Percentiles rank a stretch among this genome's conserved stretches.
Conservation (phyloP, 2,329 filamentous ascomycete species). For the Colletotrichum gloeosporioides region DNA sequence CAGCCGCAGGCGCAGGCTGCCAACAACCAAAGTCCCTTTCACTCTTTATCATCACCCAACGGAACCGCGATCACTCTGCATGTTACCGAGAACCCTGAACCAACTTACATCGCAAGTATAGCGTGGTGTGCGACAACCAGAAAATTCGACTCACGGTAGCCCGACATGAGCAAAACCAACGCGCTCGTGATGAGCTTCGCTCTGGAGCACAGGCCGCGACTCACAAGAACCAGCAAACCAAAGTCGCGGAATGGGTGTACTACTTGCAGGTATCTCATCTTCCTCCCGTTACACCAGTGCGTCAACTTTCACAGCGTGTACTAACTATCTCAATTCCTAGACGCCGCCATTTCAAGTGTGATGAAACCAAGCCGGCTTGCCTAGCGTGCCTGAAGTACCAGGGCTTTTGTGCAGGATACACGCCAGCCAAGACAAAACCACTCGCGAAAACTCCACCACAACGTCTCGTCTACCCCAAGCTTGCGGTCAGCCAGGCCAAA, state of each 20-base stretch:
- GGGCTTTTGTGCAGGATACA: not conserved
- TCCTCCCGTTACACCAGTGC: not conserved
- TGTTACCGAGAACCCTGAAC: not conserved
- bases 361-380: constrained; percentile 8
- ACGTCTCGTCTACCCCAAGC: not conserved
- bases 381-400: constrained; percentile 3
- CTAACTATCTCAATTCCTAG: not conserved
- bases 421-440: not conserved
- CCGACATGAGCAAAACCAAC: not conserved
- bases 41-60: not conserved
- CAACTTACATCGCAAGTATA: not conserved
- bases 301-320: not conserved
- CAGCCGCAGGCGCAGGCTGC: not conserved
- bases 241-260: not conserved
- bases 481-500: not conserved
- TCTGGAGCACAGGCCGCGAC: not conserved
- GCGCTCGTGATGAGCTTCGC: not conserved
- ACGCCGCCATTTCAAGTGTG: constrained; percentile 1
- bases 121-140: not conserved
- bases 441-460: not conserved
- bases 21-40: not conserved
- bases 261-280: constrained; percentile 4
- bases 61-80: not conserved
- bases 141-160: not conserved
- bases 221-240: constrained; percentile 1